phyloP scores from a whole-genome alignment of 768 basidiomycete genomes.

The Tulasnella sp. region DNA sequence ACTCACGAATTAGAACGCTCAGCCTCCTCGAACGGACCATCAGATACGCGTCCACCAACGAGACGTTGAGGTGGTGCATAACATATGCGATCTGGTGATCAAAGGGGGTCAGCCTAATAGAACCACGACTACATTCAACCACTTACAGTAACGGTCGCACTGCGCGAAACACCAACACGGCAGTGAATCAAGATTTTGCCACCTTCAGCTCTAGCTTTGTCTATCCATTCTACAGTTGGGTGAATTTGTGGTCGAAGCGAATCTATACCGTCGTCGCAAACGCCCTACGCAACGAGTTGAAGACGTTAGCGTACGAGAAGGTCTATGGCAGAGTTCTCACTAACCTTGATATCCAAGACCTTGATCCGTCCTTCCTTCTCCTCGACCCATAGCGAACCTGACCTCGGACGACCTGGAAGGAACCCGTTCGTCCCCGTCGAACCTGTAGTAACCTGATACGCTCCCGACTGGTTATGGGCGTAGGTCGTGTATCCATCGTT shows the following conservation, averaged over 20 bases:
- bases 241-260: slow-evolving; percentile 86
- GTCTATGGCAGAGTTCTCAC: not conserved
- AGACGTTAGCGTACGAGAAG: not conserved
- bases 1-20: slow-evolving; percentile 49
- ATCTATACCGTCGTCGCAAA: slow-evolving; percentile 96
- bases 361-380: slow-evolving; percentile 87
- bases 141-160: slow-evolving; percentile 87
- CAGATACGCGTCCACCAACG: slow-evolving; percentile 91
- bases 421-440: slow-evolving; percentile 34
- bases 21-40: slow-evolving; percentile 88
- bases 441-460: slow-evolving; percentile 19
- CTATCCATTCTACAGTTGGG: slow-evolving; percentile 92
- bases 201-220: slow-evolving; percentile 75
- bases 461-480: slow-evolving; percentile 21
- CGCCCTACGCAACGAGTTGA: slow-evolving; percentile 49
- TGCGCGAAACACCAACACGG: slow-evolving; percentile 96
- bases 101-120: not conserved
- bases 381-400: slow-evolving; percentile 81
- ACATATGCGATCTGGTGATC: slow-evolving; percentile 82
- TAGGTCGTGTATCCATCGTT: slow-evolving; percentile 31
- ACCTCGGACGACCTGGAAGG: slow-evolving; percentile 34
- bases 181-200: slow-evolving; percentile 95
- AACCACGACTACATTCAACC: not conserved
- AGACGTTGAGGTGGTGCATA: slow-evolving; percentile 86
- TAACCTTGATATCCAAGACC: slow-evolving; percentile 78